Evolutionary conservation across 164 flowering plant species (phyloP).

Genomic region (Stephania japonica): DNA sequence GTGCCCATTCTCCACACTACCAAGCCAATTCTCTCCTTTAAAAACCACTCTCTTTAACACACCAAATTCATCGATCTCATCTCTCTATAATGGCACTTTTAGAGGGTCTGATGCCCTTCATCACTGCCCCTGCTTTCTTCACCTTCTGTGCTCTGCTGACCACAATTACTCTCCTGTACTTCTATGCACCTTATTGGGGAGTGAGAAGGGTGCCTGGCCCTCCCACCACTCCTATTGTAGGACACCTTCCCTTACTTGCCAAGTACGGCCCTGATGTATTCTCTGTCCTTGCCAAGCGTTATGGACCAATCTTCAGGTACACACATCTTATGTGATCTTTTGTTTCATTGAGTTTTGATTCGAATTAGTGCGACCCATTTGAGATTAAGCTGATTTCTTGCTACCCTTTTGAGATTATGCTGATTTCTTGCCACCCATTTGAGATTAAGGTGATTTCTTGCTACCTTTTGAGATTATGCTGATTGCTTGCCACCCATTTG

Average conservation of each 20-base stretch:
- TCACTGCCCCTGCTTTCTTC: conserved; percentile 23
- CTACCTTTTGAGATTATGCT: no score
- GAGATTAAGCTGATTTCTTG: no score
- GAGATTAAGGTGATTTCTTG: no score
- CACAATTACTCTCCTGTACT: conserved; percentile 35
- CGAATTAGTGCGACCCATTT: no score
- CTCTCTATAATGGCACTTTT: conserved; percentile 3
- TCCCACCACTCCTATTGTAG: conserved; percentile 62
- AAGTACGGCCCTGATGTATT: conserved; percentile 88
- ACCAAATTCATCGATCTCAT: background rate
- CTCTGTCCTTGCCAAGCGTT: conserved; percentile 55
- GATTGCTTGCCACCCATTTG: no score
- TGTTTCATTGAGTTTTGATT: background rate
- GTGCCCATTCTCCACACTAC: background rate
- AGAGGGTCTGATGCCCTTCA: background rate
- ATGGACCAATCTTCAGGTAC: conserved; percentile 90
- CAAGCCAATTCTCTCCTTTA: background rate
- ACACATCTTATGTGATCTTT: background rate
- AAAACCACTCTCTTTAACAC: background rate
- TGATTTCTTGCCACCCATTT: no score
- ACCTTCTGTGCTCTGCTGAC: conserved; percentile 30
- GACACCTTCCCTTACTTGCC: conserved; percentile 85
- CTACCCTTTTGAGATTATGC: no score
- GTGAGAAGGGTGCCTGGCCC: conserved; percentile 92
- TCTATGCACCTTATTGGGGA: conserved; percentile 73